These are phyloP conservation scores for Pseudogymnoascus sp. DNA, from an alignment of 2,329 filamentous ascomycete genomes.

Conservation along the genomic window DNA sequence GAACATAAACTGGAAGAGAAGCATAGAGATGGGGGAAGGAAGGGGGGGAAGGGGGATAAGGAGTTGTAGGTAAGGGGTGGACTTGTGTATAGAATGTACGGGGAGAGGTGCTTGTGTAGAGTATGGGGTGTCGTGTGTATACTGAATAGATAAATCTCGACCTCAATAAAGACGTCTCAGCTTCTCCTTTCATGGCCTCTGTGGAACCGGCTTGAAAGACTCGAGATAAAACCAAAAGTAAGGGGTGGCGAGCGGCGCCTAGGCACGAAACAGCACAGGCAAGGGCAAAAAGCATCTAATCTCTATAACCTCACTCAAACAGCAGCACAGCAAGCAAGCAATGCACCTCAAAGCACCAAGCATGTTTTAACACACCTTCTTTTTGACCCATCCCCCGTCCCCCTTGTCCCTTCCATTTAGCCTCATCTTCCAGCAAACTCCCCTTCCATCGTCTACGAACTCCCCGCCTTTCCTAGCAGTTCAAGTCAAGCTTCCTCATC, in stretches of 20 bases:
- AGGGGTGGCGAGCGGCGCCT: not conserved
- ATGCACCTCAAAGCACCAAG: not conserved
- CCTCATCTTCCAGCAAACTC: not conserved
- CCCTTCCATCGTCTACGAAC: not conserved
- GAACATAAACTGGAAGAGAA: constrained; percentile 35
- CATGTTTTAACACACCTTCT: not conserved
- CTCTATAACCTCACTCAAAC: not conserved
- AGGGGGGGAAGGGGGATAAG: not conserved
- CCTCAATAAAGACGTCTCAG: not conserved
- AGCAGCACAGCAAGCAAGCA: not conserved
- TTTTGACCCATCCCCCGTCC: not conserved
- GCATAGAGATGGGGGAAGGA: constrained; percentile 32
- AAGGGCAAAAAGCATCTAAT: not conserved
- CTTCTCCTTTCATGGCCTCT: not conserved
- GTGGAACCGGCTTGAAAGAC: too few relatives aligned
- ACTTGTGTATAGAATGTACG: not conserved
- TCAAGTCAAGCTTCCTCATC: not conserved
- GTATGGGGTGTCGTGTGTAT: not conserved
- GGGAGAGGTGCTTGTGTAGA: not conserved
- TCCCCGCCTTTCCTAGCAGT: not conserved
- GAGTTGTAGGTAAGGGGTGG: not conserved
- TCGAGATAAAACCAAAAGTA: not conserved
- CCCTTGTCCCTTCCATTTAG: not conserved
- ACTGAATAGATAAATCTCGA: not conserved
- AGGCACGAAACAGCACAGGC: not conserved